These are phyloP conservation scores for Grammothele lineata DNA, from an alignment of 768 basidiomycete genomes.

Conservation along the genomic window DNA sequence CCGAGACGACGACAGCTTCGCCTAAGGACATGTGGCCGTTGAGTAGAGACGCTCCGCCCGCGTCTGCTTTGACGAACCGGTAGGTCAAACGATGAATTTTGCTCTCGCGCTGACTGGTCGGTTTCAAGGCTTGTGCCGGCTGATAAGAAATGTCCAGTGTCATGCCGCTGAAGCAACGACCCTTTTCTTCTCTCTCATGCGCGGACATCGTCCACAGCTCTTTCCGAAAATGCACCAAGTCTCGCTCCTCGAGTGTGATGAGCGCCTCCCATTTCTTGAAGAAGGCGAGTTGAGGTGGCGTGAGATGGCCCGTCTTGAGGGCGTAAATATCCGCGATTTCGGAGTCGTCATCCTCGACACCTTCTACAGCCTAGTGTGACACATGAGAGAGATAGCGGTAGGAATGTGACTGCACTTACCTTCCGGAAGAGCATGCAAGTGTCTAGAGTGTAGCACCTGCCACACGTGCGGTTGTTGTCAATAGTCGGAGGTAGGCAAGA, in stretches of 20 bases:
- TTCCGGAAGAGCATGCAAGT: constrained; percentile 93
- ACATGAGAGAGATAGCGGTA: not conserved
- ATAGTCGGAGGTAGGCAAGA: constrained; percentile 84
- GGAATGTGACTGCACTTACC: constrained; percentile 32
- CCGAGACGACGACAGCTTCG: constrained; percentile 83
- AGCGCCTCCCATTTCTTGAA: constrained; percentile 91
- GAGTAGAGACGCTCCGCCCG: constrained; percentile 41
- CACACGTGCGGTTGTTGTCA: constrained; percentile 75
- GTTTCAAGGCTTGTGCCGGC: constrained; percentile 6
- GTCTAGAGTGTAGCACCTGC: constrained; percentile 77
- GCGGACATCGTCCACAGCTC: constrained; percentile 94
- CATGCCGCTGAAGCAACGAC: constrained; percentile 86
- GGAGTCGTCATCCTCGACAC: constrained; percentile 46
- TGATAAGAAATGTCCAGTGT: constrained; percentile 46
- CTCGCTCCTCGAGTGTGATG: constrained; percentile 83
- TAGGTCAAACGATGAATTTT: constrained; percentile 82
- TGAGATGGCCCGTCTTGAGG: constrained; percentile 79
- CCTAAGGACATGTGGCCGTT: constrained; percentile 75
- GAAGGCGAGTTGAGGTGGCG: constrained; percentile 60
- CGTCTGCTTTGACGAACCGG: constrained; percentile 43
- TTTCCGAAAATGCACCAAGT: constrained; percentile 76
- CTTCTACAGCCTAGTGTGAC: constrained; percentile 60
- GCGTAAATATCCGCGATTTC: constrained; percentile 67
- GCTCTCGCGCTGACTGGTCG: constrained; percentile 27
- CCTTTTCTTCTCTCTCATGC: constrained; percentile 69